Evolutionary conservation across 768 basidiomycete species (phyloP).

Genomic region (Peribolospora baueri): DNA sequence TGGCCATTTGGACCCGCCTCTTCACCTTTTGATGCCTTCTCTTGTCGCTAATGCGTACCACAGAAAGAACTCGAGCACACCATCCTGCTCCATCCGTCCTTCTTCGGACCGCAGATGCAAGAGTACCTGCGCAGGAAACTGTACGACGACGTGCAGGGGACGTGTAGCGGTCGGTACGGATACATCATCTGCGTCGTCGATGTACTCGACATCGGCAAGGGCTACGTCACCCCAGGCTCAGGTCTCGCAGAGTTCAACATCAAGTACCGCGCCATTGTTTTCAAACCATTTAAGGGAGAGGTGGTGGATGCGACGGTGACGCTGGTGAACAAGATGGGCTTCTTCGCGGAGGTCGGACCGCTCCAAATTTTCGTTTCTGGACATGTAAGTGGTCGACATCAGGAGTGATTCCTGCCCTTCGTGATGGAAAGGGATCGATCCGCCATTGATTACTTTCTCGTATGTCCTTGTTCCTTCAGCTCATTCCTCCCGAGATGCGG

Average conservation of each 20-base stretch:
- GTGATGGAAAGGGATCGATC: constrained; percentile 13
- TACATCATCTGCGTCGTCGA: constrained; percentile 82
- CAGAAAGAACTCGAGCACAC: constrained; percentile 96
- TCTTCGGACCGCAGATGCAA: constrained; percentile 88
- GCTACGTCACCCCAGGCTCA: background rate
- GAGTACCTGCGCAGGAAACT: constrained; percentile 80
- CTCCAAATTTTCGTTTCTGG: constrained; percentile 83
- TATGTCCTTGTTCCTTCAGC: constrained; percentile 23
- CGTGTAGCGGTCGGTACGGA: constrained; percentile 83
- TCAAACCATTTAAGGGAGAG: constrained; percentile 99
- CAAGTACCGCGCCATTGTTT: constrained; percentile 83
- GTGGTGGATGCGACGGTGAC: constrained; percentile 90
- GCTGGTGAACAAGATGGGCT: constrained; percentile 98
- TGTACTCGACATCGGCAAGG: background rate
- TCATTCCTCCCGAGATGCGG: constrained; percentile 77
- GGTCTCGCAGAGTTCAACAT: constrained; percentile 65
- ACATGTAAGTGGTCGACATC: constrained; percentile 34
- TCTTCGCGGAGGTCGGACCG: constrained; percentile 91
- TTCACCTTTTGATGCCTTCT: too few relatives aligned
- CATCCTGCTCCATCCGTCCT: constrained; percentile 88
- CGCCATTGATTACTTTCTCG: background rate
- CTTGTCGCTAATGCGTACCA: background rate
- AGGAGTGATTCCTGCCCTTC: background rate
- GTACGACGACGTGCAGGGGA: constrained; percentile 89
- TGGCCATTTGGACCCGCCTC: too few relatives aligned